A percentile compares a stretch with the other conserved stretches of the same genome.
Evolutionary conservation across 2,329 filamentous ascomycete species (phyloP).

Genomic region (Rutstroemia sp.): DNA sequence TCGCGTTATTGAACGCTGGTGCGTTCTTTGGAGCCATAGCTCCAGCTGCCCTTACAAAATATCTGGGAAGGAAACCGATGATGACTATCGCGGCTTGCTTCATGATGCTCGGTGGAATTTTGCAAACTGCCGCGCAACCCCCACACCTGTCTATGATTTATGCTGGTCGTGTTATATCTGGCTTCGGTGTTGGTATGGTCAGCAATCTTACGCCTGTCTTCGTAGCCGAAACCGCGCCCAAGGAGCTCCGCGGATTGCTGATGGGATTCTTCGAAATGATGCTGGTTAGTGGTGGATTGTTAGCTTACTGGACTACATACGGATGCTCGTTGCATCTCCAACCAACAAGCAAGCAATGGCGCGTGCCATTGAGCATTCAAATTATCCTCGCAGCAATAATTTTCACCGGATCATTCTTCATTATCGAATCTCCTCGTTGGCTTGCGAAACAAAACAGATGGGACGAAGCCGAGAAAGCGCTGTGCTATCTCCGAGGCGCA

Average conservation of each 20-base stretch:
- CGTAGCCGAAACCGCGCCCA: slow-evolving; percentile 49
- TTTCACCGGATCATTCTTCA: slow-evolving; percentile 40
- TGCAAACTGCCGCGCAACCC: slow-evolving; percentile 15
- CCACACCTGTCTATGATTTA: slow-evolving; percentile 13
- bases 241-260: slow-evolving; percentile 37
- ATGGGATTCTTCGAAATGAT: slow-evolving; percentile 40
- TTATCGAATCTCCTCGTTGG: slow-evolving; percentile 51
- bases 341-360: slow-evolving; percentile 33
- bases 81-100: slow-evolving; percentile 37
- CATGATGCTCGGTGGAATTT: slow-evolving; percentile 24
- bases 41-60: slow-evolving; percentile 40
- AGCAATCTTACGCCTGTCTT: slow-evolving; percentile 32
- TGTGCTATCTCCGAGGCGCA: slow-evolving; percentile 45
- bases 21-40: slow-evolving; percentile 44
- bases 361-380: slow-evolving; percentile 43
- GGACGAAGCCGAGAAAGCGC: slow-evolving; percentile 47
- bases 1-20: slow-evolving; percentile 43
- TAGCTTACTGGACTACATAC: slow-evolving; percentile 31
- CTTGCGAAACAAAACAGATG: slow-evolving; percentile 54
- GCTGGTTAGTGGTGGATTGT: slow-evolving; percentile 37
- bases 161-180: slow-evolving; percentile 12
- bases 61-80: slow-evolving; percentile 38
- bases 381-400: slow-evolving; percentile 52
- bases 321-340: slow-evolving; percentile 35
- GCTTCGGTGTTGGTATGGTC: slow-evolving; percentile 33